phyloP scores from a whole-genome alignment of 805 yeast species.

The Suhomyces emberorum region DNA sequence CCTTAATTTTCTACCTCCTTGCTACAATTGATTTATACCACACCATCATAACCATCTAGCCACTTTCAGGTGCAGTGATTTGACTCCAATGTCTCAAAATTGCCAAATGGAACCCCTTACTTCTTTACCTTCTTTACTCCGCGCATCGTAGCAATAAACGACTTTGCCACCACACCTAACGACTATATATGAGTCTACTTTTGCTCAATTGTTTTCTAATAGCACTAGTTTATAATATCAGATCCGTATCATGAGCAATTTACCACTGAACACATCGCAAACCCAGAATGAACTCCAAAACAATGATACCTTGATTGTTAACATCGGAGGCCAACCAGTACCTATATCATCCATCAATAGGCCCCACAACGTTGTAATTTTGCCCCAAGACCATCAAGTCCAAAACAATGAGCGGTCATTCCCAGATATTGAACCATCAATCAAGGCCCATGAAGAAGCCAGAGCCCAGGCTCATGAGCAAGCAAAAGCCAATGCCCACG shows the following conservation, averaged over 20 bases:
- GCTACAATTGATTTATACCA: no score
- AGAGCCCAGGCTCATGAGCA: background rate
- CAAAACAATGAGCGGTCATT: slow-evolving; percentile 20
- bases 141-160: background rate
- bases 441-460: slow-evolving; percentile 24
- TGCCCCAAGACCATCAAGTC: slow-evolving; percentile 25
- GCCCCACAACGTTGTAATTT: slow-evolving; percentile 33
- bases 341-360: slow-evolving; percentile 36
- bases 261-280: background rate
- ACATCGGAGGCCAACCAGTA: slow-evolving; percentile 36
- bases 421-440: slow-evolving; percentile 33
- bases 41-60: no score
- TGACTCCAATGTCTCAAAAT: no score
- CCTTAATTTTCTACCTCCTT: no score
- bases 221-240: slow-evolving; percentile 2
- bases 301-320: slow-evolving; percentile 23
- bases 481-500: no score
- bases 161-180: slow-evolving; percentile 3
- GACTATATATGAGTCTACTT: slow-evolving; percentile 1
- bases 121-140: background rate
- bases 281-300: slow-evolving; percentile 8
- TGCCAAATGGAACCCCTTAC: no score
- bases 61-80: no score
- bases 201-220: slow-evolving; percentile 2
- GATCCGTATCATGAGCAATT: slow-evolving; percentile 4